Base-by-base conservation (phyloP, 2,329 filamentous ascomycete species). In the Neonectria ditissima region DNA sequence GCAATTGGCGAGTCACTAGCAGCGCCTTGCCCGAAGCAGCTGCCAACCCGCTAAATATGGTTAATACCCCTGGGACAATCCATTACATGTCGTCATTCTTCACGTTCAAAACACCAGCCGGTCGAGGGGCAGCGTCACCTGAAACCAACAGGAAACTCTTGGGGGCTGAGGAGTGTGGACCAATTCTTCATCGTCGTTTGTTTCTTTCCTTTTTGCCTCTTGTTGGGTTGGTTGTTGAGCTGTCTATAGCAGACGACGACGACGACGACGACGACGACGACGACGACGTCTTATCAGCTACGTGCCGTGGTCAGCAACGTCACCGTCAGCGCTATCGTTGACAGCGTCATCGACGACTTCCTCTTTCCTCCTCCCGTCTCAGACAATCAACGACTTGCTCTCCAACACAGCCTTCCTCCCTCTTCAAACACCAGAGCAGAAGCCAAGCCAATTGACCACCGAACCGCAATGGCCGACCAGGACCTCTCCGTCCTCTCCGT, bases 401-500 rank as follows among this genome's bases (percentile, higher is more conserved):
- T n/a, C n/a, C n/a, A n/a, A n/a, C n/a, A n/a, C n/a, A n/a, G n/a
- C n/a, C n/a, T n/a, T n/a, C n/a, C n/a, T n/a, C n/a, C n/a, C n/a
- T n/a, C n/a, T n/a, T n/a, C n/a, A n/a, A n/a, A n/a, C n/a, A n/a
- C n/a, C n/a, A n/a, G n/a, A n/a, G n/a, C 13, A 22, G 24, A 30
- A 32, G n/a, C 47, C 28, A 30, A 32, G n/a, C 47, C 28, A 32
- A 28, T 44, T 44, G 10, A 44, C 20, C 18, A 30, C 22, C 39
- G n/a, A n/a, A 14, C n/a, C 22, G 44, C 57, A 22, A 61, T 62
- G 56, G 14, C 48, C 32, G 54, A 59, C n/a, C 32, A 11, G 34
- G 32, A 43, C 43, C 4, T 55, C 62, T 59, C 62, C 16, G 22
- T 66, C 14, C 32, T 69, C 11, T 26, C 55, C n/a, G 58, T 4